Evolutionary conservation across 768 basidiomycete species (phyloP).

Genomic region (Russula foetens): DNA sequence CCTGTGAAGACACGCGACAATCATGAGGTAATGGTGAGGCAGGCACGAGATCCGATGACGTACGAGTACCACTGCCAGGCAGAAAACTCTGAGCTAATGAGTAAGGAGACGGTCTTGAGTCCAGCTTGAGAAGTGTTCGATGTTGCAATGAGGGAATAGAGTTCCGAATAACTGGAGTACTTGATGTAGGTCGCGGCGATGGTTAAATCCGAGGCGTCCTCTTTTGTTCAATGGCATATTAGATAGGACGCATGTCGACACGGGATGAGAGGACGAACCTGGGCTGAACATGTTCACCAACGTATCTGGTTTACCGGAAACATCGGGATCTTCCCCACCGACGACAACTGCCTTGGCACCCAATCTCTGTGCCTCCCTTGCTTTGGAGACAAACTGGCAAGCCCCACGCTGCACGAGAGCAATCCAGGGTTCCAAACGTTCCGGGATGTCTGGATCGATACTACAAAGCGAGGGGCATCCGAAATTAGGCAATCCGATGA

Average conservation of each 20-base stretch:
- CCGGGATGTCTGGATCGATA: conserved; percentile 45
- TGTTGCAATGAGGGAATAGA: conserved; percentile 58
- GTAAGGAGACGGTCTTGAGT: conserved; percentile 61
- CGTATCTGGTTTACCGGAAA: conserved; percentile 60
- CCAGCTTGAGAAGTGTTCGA: conserved; percentile 80
- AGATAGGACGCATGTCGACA: neutral
- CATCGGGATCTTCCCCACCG: conserved; percentile 67
- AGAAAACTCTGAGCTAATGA: conserved; percentile 72
- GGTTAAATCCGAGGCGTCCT: conserved; percentile 75
- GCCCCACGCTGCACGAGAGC: conserved; percentile 84
- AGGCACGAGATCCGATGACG: conserved; percentile 25
- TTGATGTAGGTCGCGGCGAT: conserved; percentile 88
- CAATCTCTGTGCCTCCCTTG: conserved; percentile 37
- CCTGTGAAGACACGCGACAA: conserved; percentile 31
- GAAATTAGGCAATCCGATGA: conserved; percentile 31
- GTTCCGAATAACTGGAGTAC: conserved; percentile 66
- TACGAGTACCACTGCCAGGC: conserved; percentile 93
- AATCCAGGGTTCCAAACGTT: conserved; percentile 70
- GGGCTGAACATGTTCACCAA: conserved; percentile 91
- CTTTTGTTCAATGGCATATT: conserved; percentile 34
- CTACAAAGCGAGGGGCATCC: conserved; percentile 68
- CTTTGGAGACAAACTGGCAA: conserved; percentile 90
- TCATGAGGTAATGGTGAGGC: neutral
- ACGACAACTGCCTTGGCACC: conserved; percentile 90
- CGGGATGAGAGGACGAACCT: conserved; percentile 39